These are phyloP conservation scores for Willaertia magna DNA, from an alignment of 208 protist species.

Conservation along the genomic window DNA sequence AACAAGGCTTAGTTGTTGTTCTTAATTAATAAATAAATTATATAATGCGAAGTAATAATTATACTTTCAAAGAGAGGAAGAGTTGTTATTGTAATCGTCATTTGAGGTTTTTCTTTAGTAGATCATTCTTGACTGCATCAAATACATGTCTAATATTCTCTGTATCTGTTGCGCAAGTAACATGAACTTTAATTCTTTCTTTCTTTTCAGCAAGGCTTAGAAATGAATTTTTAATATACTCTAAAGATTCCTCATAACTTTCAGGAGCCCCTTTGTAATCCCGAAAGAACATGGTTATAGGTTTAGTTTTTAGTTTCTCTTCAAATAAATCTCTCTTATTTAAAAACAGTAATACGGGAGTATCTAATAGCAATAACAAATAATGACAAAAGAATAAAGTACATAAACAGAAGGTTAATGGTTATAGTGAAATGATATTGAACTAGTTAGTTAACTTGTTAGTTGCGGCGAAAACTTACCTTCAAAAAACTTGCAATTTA, in stretches of 20 bases:
- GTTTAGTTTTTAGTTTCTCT: constrained; percentile 42
- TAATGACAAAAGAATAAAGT: too few species aligned
- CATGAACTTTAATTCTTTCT: constrained; percentile 2
- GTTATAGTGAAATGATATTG: too few species aligned
- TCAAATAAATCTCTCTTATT: constrained; percentile 67
- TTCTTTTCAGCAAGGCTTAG: background rate
- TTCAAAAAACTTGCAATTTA: constrained; percentile 50
- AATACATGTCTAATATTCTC: constrained; percentile 20
- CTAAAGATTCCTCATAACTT: background rate
- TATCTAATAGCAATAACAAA: too few species aligned
- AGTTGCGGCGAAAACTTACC: too few species aligned
- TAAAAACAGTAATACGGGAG: constrained; percentile 58
- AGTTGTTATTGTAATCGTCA: too few species aligned
- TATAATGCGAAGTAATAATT: too few species aligned
- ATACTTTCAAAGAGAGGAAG: too few species aligned
- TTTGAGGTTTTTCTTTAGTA: too few species aligned
- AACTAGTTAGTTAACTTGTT: too few species aligned
- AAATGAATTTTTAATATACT: constrained; percentile 6
- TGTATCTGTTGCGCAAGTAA: constrained; percentile 17
- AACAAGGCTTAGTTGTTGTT: too few species aligned
- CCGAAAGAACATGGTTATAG: background rate
- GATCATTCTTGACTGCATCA: constrained; percentile 15
- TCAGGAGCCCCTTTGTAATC: background rate
- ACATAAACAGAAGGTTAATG: too few species aligned
- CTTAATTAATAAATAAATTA: too few species aligned